Conservation (phyloP, 768 basidiomycete species). For the Lactarius pseudohatsudake region DNA sequence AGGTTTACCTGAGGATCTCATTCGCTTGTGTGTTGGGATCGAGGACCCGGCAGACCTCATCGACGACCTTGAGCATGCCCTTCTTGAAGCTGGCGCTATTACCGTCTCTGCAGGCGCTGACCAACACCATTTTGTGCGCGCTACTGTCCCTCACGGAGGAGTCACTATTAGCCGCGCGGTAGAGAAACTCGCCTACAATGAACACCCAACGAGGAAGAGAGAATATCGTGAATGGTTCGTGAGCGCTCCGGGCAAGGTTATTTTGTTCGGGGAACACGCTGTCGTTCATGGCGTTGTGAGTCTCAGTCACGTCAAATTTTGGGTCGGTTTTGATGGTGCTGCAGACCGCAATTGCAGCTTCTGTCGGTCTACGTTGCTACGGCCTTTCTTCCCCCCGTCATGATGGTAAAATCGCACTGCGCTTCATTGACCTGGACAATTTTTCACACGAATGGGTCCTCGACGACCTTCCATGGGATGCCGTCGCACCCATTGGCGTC, state of each 20-base stretch:
- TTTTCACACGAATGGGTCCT: conserved; percentile 84
- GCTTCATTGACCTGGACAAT: conserved; percentile 74
- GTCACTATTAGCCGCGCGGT: conserved; percentile 56
- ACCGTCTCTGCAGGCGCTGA: conserved; percentile 51
- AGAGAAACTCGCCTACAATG: conserved; percentile 56
- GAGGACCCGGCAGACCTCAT: conserved; percentile 92
- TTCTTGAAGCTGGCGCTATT: conserved; percentile 90
- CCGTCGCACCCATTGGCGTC: conserved; percentile 52
- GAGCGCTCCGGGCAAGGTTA: conserved; percentile 96
- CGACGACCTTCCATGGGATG: conserved; percentile 75
- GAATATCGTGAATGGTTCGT: conserved; percentile 73
- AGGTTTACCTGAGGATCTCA: conserved; percentile 97
- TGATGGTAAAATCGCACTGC: conserved; percentile 71
- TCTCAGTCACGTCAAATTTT: conserved; percentile 31
- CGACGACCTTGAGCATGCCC: conserved; percentile 91
- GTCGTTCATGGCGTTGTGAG: conserved; percentile 95
- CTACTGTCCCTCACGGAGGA: conserved; percentile 38
- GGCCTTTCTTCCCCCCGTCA: conserved; percentile 74
- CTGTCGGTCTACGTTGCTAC: conserved; percentile 94
- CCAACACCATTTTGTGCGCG: conserved; percentile 48
- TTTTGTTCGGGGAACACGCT: conserved; percentile 97
- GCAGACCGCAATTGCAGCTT: conserved; percentile 92
- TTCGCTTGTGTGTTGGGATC: conserved; percentile 96
- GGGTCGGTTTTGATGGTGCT: conserved; percentile 15
- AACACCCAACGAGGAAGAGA: conserved; percentile 33